phyloP scores from a whole-genome alignment of 2,329 filamentous ascomycete genomes.

The Emericellopsis cladophorae region DNA sequence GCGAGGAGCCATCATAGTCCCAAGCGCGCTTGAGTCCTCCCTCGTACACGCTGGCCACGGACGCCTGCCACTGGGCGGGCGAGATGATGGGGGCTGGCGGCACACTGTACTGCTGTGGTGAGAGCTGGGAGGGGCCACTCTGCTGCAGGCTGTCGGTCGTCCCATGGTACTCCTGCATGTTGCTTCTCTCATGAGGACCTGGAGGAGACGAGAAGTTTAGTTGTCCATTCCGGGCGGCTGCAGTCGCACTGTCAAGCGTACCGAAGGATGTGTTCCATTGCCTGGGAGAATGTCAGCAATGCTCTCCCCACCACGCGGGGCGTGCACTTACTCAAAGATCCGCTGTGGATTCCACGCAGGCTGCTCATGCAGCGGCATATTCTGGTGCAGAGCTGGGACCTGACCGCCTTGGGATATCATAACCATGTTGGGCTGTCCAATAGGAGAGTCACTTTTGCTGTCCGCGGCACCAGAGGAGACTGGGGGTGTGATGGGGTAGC shows the following conservation, averaged over 20 bases:
- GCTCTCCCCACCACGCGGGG: slow-evolving; percentile 1
- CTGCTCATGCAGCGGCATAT: slow-evolving; percentile 49
- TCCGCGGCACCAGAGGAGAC: slow-evolving; percentile 61
- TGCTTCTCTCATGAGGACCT: slow-evolving; percentile 40
- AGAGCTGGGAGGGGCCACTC: slow-evolving; percentile 29
- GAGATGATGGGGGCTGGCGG: slow-evolving; percentile 43
- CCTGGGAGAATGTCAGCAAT: slow-evolving; percentile 29
- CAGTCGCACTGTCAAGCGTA: slow-evolving; percentile 36
- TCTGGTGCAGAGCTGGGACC: slow-evolving; percentile 35
- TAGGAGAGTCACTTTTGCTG: slow-evolving; percentile 65
- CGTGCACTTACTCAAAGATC: slow-evolving; percentile 70
- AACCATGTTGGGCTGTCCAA: slow-evolving; percentile 60
- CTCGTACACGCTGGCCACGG: slow-evolving; percentile 56
- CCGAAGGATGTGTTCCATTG: slow-evolving; percentile 95
- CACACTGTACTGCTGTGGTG: slow-evolving; percentile 37
- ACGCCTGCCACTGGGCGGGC: slow-evolving; percentile 63
- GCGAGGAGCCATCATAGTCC: slow-evolving; percentile 34
- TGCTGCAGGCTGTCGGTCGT: slow-evolving; percentile 28
- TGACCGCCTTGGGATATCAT: slow-evolving; percentile 47
- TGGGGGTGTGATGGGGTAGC: slow-evolving; percentile 68
- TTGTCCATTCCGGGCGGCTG: slow-evolving; percentile 30
- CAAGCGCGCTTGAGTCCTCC: slow-evolving; percentile 49
- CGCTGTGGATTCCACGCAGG: slow-evolving; percentile 72
- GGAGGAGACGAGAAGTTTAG: slow-evolving; percentile 39
- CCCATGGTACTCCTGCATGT: slow-evolving; percentile 38